phyloP scores from a whole-genome alignment of 2,329 filamentous ascomycete species.

The Fusarium sp. region DNA sequence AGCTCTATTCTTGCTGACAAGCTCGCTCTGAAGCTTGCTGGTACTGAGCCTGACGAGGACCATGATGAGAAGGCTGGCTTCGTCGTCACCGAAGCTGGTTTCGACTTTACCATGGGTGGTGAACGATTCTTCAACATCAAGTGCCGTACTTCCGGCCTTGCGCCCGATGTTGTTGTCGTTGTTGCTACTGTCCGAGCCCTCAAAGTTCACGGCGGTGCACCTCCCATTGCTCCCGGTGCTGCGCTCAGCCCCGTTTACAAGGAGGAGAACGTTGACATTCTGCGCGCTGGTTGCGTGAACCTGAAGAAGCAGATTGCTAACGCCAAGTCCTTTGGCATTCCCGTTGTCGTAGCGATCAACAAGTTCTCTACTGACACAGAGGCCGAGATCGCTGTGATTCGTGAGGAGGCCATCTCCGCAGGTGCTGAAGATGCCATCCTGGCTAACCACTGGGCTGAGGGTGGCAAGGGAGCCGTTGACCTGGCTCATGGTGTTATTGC shows the following conservation, averaged over 20 bases:
- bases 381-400: conserved; percentile 87
- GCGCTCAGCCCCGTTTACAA: conserved; percentile 88
- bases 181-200: conserved; percentile 95
- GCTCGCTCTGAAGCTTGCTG: conserved; percentile 93
- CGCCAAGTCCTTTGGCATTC: conserved; percentile 87
- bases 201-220: conserved; percentile 96
- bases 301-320: conserved; percentile 95
- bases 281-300: conserved; percentile 91
- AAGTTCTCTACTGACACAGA: conserved; percentile 94
- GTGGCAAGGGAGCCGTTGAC: conserved; percentile 88
- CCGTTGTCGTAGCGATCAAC: conserved; percentile 97
- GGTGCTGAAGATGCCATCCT: conserved; percentile 94
- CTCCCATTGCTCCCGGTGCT: conserved; percentile 89
- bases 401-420: conserved; percentile 89
- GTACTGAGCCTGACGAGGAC: conserved; percentile 91
- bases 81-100: conserved; percentile 95
- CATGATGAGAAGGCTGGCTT: conserved; percentile 85
- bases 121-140: conserved; percentile 99
- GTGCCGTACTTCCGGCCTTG: conserved; percentile 91
- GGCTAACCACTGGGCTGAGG: conserved; percentile 96
- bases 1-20: conserved; percentile 95
- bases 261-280: conserved; percentile 91
- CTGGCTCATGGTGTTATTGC: conserved; percentile 87
- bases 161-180: conserved; percentile 92
- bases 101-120: conserved; percentile 99